phyloP scores from a whole-genome alignment of 441 rosid species.

The Theobroma grandiflorum region DNA sequence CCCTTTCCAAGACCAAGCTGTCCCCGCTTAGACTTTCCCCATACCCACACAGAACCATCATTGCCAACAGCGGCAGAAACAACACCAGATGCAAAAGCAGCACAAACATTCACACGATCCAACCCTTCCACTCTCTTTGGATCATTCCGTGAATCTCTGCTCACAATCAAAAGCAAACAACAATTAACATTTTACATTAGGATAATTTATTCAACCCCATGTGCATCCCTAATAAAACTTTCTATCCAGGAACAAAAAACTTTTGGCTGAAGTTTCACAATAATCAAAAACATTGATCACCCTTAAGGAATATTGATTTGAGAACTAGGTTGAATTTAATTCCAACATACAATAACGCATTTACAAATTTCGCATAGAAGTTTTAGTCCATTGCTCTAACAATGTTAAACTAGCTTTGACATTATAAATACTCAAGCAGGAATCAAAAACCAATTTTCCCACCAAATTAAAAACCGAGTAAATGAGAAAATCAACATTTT shows the following conservation, averaged over 20 bases:
- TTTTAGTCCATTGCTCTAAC: not conserved
- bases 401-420: not conserved
- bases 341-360: not conserved
- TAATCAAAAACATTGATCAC: not conserved
- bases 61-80: constrained; percentile 77
- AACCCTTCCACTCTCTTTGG: constrained; percentile 78
- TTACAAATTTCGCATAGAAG: not conserved
- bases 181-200: constrained; percentile 9
- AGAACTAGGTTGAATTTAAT: not conserved
- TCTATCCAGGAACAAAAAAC: not conserved
- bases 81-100: constrained; percentile 92
- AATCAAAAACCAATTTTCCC: not conserved
- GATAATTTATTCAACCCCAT: not conserved
- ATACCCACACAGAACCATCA: constrained; percentile 92
- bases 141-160: constrained; percentile 61
- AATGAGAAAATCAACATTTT: not conserved
- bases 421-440: not conserved
- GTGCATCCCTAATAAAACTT: not conserved
- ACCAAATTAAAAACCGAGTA: not conserved
- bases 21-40: constrained; percentile 97
- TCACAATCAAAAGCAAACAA: constrained; percentile 17
- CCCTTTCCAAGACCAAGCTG: constrained; percentile 93
- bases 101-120: constrained; percentile 54
- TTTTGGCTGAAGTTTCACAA: not conserved
- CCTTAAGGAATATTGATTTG: not conserved